A percentile compares a stretch with the other conserved stretches of the same genome.
Evolutionary conservation across 1,139 yeast genomes (phyloP).

Genomic region (Debaryomyces fabryi): DNA sequence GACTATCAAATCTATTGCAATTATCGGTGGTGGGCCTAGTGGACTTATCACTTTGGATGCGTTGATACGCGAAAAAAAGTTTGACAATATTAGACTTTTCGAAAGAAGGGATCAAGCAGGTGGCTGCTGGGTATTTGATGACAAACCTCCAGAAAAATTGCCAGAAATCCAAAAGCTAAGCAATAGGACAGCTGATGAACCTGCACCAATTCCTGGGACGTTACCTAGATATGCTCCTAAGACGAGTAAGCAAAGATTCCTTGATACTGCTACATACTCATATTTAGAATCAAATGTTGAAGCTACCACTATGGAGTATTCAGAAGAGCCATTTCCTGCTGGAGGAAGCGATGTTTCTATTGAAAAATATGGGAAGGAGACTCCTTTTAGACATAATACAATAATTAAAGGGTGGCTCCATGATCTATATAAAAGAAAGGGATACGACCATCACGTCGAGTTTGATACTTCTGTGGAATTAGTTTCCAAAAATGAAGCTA

Average conservation of each 20-base stretch:
- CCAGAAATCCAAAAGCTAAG: slow-evolving; percentile 19
- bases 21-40: slow-evolving; percentile 71
- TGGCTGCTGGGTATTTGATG: slow-evolving; percentile 47
- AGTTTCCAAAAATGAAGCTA: slow-evolving; percentile 25
- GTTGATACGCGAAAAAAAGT: slow-evolving; percentile 45
- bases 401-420: slow-evolving; percentile 51
- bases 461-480: slow-evolving; percentile 38
- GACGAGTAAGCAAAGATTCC: slow-evolving; percentile 23
- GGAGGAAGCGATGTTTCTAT: slow-evolving; percentile 16
- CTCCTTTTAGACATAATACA: slow-evolving; percentile 53
- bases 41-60: slow-evolving; percentile 64
- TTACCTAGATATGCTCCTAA: slow-evolving; percentile 35
- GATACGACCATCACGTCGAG: slow-evolving; percentile 30
- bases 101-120: slow-evolving; percentile 47
- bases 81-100: slow-evolving; percentile 45
- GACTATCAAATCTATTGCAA: slow-evolving; percentile 40
- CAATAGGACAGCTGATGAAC: slow-evolving; percentile 19
- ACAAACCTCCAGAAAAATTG: slow-evolving; percentile 24
- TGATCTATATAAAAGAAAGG: slow-evolving; percentile 32
- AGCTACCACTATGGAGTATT: slow-evolving; percentile 57
- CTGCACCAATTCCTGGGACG: slow-evolving; percentile 23
- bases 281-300: slow-evolving; percentile 67
- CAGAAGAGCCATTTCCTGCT: slow-evolving; percentile 40
- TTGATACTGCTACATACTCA: slow-evolving; percentile 47
- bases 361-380: slow-evolving; percentile 25